Percentiles rank a stretch among this genome's conserved stretches.
phyloP scores from a whole-genome alignment of 2,329 filamentous ascomycete species.

The Hypoxylon sp. region DNA sequence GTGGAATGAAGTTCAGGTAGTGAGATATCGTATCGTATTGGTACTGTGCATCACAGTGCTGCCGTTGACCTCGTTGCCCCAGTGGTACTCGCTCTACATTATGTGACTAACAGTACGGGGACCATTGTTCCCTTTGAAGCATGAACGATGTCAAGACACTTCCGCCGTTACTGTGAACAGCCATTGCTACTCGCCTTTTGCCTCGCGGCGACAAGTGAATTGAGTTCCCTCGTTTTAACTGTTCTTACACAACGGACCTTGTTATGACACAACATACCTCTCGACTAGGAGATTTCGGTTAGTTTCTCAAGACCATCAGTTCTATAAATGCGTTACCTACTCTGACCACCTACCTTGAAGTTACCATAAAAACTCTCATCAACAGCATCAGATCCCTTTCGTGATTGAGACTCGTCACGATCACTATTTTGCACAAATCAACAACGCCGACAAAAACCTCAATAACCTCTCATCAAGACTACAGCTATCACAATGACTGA shows the following conservation, averaged over 20 bases:
- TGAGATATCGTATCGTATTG: background rate
- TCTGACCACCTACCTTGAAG: background rate
- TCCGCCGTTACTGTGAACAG: background rate
- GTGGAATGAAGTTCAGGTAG: background rate
- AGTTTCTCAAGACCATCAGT: background rate
- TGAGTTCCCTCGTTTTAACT: background rate
- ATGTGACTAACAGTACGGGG: background rate
- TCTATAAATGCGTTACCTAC: background rate
- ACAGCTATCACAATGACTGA: background rate
- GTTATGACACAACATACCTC: background rate
- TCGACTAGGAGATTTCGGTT: background rate
- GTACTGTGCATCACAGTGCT: too few relatives aligned
- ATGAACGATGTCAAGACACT: background rate
- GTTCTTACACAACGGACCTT: background rate
- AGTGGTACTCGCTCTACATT: background rate
- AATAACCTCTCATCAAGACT: background rate
- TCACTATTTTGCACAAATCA: background rate
- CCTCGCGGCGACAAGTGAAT: background rate
- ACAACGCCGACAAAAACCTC: background rate
- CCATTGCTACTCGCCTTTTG: background rate
- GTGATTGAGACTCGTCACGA: background rate
- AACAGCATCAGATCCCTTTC: background rate
- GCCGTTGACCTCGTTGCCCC: background rate
- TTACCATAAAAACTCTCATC: background rate
- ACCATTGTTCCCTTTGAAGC: background rate